Evolutionary conservation across 2,329 filamentous ascomycete genomes (phyloP).

Genomic region (Fusarium austroafricanum): DNA sequence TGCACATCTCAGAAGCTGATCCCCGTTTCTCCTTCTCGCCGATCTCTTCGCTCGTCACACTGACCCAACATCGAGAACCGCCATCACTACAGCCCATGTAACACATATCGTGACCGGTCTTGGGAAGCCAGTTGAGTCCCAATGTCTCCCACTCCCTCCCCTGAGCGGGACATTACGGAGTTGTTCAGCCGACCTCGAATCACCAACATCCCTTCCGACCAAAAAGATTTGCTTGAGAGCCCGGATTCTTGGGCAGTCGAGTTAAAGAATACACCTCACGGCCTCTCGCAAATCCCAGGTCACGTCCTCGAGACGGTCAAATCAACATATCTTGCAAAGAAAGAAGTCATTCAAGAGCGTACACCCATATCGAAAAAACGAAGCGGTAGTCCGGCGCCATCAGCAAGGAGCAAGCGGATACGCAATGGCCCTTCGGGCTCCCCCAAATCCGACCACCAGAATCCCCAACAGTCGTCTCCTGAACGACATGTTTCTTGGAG

Average conservation of each 20-base stretch:
- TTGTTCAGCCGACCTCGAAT: constrained; percentile 46
- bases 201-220: constrained; percentile 53
- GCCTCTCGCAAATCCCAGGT: constrained; percentile 50
- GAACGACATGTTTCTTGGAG: constrained; percentile 37
- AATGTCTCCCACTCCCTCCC: constrained; percentile 46
- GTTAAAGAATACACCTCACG: constrained; percentile 40
- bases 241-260: constrained; percentile 53
- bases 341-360: not conserved
- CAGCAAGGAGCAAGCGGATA: constrained; percentile 18
- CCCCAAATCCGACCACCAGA: not conserved
- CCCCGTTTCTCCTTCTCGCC: not conserved
- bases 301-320: constrained; percentile 51
- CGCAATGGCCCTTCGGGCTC: constrained; percentile 13
- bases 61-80: constrained; percentile 9
- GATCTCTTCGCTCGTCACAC: constrained; percentile 6
- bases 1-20: constrained; percentile 1
- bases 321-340: constrained; percentile 37
- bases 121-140: constrained; percentile 32
- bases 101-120: constrained; percentile 29
- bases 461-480: constrained; percentile 13
- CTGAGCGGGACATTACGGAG: constrained; percentile 39
- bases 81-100: constrained; percentile 36
- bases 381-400: constrained; percentile 1
- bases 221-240: constrained; percentile 52
- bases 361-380: constrained; percentile 17